Evolutionary conservation across 1,284 basidiomycete species (phyloP).

Genomic region (Boletus albobrunnescens): DNA sequence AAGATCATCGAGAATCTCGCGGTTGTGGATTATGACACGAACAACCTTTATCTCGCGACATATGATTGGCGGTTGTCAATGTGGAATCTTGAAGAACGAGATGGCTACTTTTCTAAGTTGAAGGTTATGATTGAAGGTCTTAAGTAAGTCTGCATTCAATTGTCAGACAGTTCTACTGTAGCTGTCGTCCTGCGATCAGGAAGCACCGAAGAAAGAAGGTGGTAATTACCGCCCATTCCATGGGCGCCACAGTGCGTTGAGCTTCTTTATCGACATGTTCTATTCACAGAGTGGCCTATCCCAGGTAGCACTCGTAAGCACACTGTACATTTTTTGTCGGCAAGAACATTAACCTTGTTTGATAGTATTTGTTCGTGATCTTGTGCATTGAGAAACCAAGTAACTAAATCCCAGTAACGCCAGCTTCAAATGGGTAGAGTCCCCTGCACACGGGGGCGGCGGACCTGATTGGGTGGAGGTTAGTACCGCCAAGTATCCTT

Average conservation of each 20-base stretch:
- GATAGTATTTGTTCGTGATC: constrained; percentile 61
- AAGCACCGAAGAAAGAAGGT: constrained; percentile 75
- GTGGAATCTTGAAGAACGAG: constrained; percentile 87
- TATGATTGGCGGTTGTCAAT: constrained; percentile 93
- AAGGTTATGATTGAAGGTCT: constrained; percentile 85
- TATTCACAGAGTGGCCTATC: background rate
- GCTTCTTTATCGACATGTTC: background rate
- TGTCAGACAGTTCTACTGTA: background rate
- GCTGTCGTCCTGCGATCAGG: constrained; percentile 35
- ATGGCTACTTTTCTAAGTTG: constrained; percentile 88
- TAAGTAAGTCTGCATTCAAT: constrained; percentile 44
- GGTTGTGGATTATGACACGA: constrained; percentile 86
- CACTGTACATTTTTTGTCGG: background rate
- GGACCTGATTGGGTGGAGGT: constrained; percentile 92
- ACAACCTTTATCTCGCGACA: constrained; percentile 82
- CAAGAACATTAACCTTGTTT: constrained; percentile 9
- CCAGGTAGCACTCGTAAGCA: constrained; percentile 52
- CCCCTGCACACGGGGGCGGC: constrained; percentile 77
- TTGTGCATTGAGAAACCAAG: background rate
- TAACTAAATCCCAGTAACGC: constrained; percentile 5
- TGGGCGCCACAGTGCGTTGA: constrained; percentile 73
- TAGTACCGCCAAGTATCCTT: background rate
- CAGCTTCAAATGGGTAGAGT: constrained; percentile 97
- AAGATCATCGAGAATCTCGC: constrained; percentile 95
- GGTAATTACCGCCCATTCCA: constrained; percentile 85